Conservation (phyloP, 1,139 yeast genomes). For the Sugiyamaella novakii region DNA sequence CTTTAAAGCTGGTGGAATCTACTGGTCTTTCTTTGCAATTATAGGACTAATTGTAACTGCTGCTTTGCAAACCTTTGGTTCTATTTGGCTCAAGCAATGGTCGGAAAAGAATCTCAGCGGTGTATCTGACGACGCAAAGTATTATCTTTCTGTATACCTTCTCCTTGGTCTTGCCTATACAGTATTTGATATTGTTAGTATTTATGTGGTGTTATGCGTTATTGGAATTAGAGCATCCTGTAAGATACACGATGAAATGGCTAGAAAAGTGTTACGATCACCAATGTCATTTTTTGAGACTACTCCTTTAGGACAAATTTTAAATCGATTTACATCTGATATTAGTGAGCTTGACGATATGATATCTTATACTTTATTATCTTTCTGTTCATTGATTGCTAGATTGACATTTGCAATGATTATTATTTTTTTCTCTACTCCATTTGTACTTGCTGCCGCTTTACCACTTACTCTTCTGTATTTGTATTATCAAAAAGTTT, state of each 20-base stretch:
- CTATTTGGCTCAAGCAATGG: constrained; percentile 96
- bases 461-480: constrained; percentile 74
- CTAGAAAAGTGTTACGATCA: constrained; percentile 76
- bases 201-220: constrained; percentile 72
- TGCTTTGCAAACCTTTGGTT: constrained; percentile 61
- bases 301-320: constrained; percentile 91
- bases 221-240: constrained; percentile 84
- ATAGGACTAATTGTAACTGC: constrained; percentile 51
- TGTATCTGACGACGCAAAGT: constrained; percentile 64
- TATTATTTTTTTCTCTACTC: constrained; percentile 84
- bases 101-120: constrained; percentile 83
- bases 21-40: constrained; percentile 62
- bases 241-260: constrained; percentile 77
- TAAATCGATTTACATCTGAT: constrained; percentile 93
- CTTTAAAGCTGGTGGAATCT: constrained; percentile 82
- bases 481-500: constrained; percentile 83
- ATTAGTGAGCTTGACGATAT: constrained; percentile 88
- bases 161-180: constrained; percentile 70
- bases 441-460: constrained; percentile 76
- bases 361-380: constrained; percentile 78
- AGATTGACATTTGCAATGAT: constrained; percentile 77
- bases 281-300: constrained; percentile 98
- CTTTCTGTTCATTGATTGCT: constrained; percentile 71
- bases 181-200: constrained; percentile 60
- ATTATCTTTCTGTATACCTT: constrained; percentile 73